phyloP scores from a whole-genome alignment of 306 rosid genomes.

The Malus orientalis region DNA sequence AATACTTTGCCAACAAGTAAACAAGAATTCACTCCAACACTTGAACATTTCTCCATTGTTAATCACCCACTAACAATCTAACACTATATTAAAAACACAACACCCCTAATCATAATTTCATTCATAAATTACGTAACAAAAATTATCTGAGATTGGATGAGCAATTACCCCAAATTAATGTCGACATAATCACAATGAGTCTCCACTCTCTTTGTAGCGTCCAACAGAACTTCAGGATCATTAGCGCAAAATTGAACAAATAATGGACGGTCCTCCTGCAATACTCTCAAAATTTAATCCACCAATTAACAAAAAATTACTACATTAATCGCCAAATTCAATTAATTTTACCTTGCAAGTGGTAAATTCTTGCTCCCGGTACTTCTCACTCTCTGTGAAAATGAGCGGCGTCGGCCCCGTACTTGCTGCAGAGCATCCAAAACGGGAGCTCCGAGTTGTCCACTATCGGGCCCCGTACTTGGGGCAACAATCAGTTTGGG shows the following conservation, averaged over 20 bases:
- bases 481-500: constrained; percentile 88
- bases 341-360: constrained; percentile 51
- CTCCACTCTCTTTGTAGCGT: constrained; percentile 76
- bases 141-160: background rate
- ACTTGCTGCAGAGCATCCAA: constrained; percentile 86
- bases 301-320: background rate
- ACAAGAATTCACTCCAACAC: too few species aligned
- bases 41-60: background rate
- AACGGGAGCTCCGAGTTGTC: constrained; percentile 94
- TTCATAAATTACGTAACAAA: background rate
- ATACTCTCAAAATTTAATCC: background rate
- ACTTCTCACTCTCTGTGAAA: constrained; percentile 66
- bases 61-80: background rate
- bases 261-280: constrained; percentile 75
- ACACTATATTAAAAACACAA: background rate
- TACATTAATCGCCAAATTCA: background rate
- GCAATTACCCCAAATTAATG: constrained; percentile 80
- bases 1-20: background rate
- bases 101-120: background rate
- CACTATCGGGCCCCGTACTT: constrained; percentile 34
- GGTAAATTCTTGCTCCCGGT: constrained; percentile 74
- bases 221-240: constrained; percentile 67
- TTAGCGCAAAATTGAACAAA: constrained; percentile 97
- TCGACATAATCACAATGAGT: constrained; percentile 85
- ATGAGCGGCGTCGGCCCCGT: constrained; percentile 61